phyloP scores from a whole-genome alignment of 805 yeast genomes.

The Ogataea trehalophila region DNA sequence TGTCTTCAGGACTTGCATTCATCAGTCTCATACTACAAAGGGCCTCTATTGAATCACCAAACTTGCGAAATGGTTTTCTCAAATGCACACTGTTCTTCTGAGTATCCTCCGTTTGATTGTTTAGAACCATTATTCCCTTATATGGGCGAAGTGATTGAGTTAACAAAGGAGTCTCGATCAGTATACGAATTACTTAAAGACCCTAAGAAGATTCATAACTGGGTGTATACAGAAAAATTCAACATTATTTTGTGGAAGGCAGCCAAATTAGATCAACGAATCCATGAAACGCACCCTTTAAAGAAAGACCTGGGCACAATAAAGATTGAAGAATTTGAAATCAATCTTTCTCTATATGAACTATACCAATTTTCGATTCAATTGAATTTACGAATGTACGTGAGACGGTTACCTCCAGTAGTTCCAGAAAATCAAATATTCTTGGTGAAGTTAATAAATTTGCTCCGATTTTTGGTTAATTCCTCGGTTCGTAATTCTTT shows the following conservation, averaged over 20 bases:
- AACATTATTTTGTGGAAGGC: conserved; percentile 1
- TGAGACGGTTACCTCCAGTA: conserved; percentile 5
- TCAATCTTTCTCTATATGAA: conserved; percentile 28
- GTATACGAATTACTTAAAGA: background rate
- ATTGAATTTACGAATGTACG: conserved; percentile 6
- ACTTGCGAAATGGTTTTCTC: too few relatives aligned
- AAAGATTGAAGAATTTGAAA: conserved; percentile 13
- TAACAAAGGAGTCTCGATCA: background rate
- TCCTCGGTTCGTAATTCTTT: conserved; percentile 7
- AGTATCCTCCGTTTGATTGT: conserved; percentile 1
- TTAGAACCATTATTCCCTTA: background rate
- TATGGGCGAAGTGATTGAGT: background rate
- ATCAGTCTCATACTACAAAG: background rate
- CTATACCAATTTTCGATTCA: conserved; percentile 19
- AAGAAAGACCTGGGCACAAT: conserved; percentile 1
- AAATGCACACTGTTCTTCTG: too few relatives aligned
- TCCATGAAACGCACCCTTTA: background rate
- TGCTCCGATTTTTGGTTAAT: conserved; percentile 2
- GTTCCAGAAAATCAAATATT: conserved; percentile 7
- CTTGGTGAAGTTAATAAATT: conserved; percentile 1
- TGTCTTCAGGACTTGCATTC: conserved; percentile 10
- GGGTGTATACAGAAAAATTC: conserved; percentile 4
- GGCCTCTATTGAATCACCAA: background rate
- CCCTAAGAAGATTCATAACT: conserved; percentile 2
- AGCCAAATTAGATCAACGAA: background rate